phyloP scores from a whole-genome alignment of 805 yeast genomes.

The Spathaspora arborariae region DNA sequence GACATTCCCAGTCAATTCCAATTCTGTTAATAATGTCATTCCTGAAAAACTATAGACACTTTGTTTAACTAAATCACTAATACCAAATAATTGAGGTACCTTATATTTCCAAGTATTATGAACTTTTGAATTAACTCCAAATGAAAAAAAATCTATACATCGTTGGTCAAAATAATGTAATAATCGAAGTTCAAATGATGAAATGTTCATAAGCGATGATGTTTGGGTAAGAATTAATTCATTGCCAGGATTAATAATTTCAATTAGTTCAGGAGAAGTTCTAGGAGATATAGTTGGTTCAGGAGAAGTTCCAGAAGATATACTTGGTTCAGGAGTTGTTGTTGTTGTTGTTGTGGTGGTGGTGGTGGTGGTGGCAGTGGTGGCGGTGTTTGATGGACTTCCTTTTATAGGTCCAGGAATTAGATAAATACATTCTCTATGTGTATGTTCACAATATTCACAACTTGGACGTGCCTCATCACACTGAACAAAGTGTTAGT shows the following conservation, averaged over 20 bases:
- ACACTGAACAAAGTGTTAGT: conserved; percentile 22
- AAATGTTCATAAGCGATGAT: conserved; percentile 14
- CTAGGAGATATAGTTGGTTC: background rate
- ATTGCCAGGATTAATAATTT: background rate
- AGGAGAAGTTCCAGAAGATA: background rate
- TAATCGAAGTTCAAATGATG: conserved; percentile 10
- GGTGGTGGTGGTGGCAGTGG: too few relatives aligned
- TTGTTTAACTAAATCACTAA: conserved; percentile 23
- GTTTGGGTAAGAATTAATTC: conserved; percentile 13
- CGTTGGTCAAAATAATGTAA: conserved; percentile 23
- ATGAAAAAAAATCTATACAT: conserved; percentile 25
- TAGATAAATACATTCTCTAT: conserved; percentile 22
- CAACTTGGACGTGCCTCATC: conserved; percentile 28
- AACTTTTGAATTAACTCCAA: conserved; percentile 16
- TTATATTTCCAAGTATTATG: conserved; percentile 21
- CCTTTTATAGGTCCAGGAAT: background rate
- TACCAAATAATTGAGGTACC: conserved; percentile 23
- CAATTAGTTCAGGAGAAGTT: background rate
- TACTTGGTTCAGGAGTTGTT: background rate
- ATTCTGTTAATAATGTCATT: conserved; percentile 5
- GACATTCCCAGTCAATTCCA: background rate
- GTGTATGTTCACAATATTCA: conserved; percentile 30
- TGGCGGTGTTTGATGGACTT: background rate
- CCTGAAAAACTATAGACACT: conserved; percentile 20
- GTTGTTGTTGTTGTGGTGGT: too few relatives aligned